These are phyloP conservation scores for Alloascoidea hylecoeti DNA, from an alignment of 805 yeast species.

Conservation along the genomic window DNA sequence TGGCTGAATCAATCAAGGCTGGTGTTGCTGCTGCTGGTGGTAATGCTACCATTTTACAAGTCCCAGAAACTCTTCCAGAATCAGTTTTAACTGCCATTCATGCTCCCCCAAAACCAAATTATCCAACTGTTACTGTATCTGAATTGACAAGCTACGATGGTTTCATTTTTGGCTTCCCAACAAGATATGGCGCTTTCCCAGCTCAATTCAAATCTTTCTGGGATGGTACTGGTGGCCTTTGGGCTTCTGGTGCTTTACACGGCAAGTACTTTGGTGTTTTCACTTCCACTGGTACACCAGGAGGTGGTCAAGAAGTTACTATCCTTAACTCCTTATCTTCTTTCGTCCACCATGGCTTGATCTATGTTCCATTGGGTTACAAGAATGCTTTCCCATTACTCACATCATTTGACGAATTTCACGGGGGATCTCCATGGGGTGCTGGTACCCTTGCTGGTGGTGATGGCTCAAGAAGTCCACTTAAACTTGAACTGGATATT, in stretches of 20 bases:
- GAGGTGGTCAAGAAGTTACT: constrained; percentile 73
- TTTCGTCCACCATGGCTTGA: constrained; percentile 64
- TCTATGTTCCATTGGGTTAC: constrained; percentile 69
- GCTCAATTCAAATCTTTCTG: constrained; percentile 66
- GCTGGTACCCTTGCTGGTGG: constrained; percentile 66
- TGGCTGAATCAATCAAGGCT: constrained; percentile 55
- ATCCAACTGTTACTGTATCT: constrained; percentile 43
- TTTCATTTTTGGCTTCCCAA: constrained; percentile 66
- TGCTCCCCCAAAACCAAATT: constrained; percentile 35
- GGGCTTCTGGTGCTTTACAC: constrained; percentile 55
- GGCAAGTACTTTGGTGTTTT: constrained; percentile 70
- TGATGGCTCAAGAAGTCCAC: constrained; percentile 63
- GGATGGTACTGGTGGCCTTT: constrained; percentile 64
- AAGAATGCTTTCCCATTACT: constrained; percentile 37
- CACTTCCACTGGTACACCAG: constrained; percentile 56
- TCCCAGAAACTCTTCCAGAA: constrained; percentile 61
- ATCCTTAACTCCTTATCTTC: constrained; percentile 40
- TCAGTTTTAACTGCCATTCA: constrained; percentile 48
- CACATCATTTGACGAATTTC: constrained; percentile 47
- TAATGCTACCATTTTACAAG: constrained; percentile 57
- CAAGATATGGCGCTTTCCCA: constrained; percentile 65
- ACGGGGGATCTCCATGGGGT: constrained; percentile 83
- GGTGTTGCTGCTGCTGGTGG: constrained; percentile 67
- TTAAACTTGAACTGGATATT: constrained; percentile 46
- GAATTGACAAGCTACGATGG: constrained; percentile 54